Evolutionary conservation across 192 early-diverging fungal genomes (phyloP).

Genomic region (Lobosporangium transversale): DNA sequence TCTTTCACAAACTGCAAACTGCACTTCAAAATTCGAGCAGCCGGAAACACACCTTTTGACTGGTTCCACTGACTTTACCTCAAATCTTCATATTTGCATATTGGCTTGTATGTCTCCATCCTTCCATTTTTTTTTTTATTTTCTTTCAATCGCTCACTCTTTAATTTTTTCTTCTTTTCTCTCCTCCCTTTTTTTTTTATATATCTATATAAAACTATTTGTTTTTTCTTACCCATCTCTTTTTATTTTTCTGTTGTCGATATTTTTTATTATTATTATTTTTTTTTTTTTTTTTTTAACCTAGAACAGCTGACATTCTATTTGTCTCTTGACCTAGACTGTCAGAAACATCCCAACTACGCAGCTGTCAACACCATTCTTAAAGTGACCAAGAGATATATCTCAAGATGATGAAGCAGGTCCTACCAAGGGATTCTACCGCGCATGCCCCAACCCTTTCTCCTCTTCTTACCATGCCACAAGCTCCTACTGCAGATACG

Average conservation of each 20-base stretch:
- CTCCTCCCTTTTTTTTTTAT: neutral
- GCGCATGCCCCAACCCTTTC: neutral
- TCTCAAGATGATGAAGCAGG: constrained; percentile 32
- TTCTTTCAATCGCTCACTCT: neutral
- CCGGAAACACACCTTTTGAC: no score
- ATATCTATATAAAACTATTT: neutral
- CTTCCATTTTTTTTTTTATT: neutral
- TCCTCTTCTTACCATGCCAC: no score
- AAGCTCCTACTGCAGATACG: neutral
- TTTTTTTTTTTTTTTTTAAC: neutral
- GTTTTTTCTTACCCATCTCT: neutral
- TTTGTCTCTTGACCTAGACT: neutral
- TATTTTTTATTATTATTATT: neutral
- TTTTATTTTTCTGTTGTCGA: neutral
- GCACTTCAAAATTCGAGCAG: no score
- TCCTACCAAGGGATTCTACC: constrained; percentile 19
- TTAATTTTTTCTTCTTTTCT: neutral
- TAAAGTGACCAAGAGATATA: neutral
- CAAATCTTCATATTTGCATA: no score
- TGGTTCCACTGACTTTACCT: no score
- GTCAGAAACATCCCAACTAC: neutral
- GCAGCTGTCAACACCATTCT: neutral
- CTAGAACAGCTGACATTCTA: neutral
- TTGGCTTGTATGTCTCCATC: neutral
- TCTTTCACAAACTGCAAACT: no score